Base-by-base conservation (phyloP, 2,329 filamentous ascomycete genomes). In the Hypoxylon sp. region DNA sequence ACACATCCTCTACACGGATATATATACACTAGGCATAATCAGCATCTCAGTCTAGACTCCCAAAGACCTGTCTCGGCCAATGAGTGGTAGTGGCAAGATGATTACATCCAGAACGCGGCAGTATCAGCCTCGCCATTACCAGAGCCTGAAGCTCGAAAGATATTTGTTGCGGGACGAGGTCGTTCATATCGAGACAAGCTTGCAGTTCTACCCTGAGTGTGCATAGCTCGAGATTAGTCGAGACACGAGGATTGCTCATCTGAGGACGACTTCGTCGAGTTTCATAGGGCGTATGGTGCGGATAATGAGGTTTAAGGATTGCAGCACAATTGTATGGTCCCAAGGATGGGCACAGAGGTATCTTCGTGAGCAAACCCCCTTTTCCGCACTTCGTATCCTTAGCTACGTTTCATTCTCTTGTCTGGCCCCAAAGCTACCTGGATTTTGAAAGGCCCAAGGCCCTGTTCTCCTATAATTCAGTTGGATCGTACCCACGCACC, bases 261-360 rank as follows among this genome's bases (percentile, higher is more conserved):
- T 14, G 60, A 66, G 8, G 68, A 71, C 20, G 67, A 69, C 51
- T 64, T 72, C 0, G 61, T 66, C 24, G 63, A 67, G 16, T 72
- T 72, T 46, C 66, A 65, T 14, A 65, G 67, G 1, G 45, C 38
- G 12, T 59, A 59, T 28, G 26, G n/a, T 7, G 4, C 26, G 6
- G 26, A 51, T 2, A 46, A 36, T 11, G 26, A 1, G 55, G 55
- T 3, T 14, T 58, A 6, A 42, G 38, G 18, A 24, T 59, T 8
- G 56, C 48, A 3, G 33, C 33, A 14, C 24, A 28, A 22, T 6
- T 26, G 36, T 20, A 40, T 40, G 16, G 4, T 4, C 7, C 7
- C 11, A 40, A 40, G 7, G 8, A 18, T 9, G 16, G 8, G 36
- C 16, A 40, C 20, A 20, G n/a, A n/a, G n/a, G 36, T 20, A 40